Percentiles rank a stretch among this genome's conserved stretches.
phyloP scores from a whole-genome alignment of 352 stramenopile species.

The Phytophthora crassamura region DNA sequence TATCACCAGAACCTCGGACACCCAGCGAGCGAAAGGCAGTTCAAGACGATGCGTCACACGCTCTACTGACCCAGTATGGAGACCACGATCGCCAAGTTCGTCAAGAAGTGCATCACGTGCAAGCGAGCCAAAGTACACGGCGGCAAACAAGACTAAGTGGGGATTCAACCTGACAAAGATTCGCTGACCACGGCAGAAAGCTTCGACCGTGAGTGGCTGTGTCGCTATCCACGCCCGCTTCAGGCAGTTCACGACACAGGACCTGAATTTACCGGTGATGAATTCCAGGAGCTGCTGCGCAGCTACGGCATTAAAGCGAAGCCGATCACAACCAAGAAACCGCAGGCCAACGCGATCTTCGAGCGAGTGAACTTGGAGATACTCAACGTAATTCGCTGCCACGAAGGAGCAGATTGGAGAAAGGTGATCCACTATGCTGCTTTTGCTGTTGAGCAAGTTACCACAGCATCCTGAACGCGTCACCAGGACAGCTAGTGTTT shows the following conservation, averaged over 20 bases:
- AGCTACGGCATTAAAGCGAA: slow-evolving; percentile 4
- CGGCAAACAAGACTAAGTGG: no score
- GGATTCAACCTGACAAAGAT: not conserved
- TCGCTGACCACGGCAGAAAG: not conserved
- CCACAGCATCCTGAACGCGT: slow-evolving; percentile 3
- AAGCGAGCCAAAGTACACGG: no score
- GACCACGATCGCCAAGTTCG: no score
- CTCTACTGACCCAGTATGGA: slow-evolving; percentile 2
- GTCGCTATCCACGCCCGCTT: not conserved
- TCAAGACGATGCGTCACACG: not conserved
- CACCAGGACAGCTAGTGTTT: not conserved
- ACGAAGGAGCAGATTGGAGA: slow-evolving; percentile 4
- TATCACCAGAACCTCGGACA: slow-evolving; percentile 7
- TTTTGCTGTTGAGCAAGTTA: slow-evolving; percentile 1
- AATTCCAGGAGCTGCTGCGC: not conserved
- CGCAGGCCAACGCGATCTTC: slow-evolving; percentile 4
- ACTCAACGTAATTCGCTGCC: slow-evolving; percentile 8
- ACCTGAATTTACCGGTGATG: not conserved
- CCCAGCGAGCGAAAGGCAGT: not conserved
- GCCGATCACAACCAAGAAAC: slow-evolving; percentile 1
- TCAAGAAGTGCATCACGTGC: no score
- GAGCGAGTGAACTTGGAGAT: slow-evolving; percentile 3
- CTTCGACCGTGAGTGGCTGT: slow-evolving; percentile 8
- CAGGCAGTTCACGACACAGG: not conserved
- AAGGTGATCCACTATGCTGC: slow-evolving; percentile 5